Percentiles rank a stretch among this genome's conserved stretches.
These are phyloP conservation scores for Pelagomonas calceolata DNA, from an alignment of 108 stramenopile species.

Conservation along the genomic window DNA sequence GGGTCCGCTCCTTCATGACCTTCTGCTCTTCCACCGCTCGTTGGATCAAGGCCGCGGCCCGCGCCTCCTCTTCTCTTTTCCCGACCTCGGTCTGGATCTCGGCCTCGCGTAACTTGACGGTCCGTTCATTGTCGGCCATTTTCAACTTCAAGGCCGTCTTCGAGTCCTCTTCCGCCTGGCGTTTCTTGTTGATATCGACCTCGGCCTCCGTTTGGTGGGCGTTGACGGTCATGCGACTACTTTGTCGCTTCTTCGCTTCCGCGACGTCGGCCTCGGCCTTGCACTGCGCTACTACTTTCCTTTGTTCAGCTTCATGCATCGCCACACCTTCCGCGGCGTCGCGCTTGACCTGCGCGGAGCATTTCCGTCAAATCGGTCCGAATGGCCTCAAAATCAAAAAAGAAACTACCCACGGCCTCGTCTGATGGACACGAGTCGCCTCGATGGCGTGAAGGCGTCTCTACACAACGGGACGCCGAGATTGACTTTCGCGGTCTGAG, in stretches of 20 bases:
- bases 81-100: conserved; percentile 25
- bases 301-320: conserved; percentile 29
- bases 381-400: no score
- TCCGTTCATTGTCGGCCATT: conserved; percentile 20
- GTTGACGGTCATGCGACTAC: conserved; percentile 23
- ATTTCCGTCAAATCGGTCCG: no score
- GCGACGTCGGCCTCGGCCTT: conserved; percentile 29
- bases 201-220: not conserved
- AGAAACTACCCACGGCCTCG: no score
- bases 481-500: conserved; percentile 33
- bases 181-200: conserved; percentile 8
- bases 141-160: conserved; percentile 14
- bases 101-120: conserved; percentile 20
- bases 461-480: no score
- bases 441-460: no score
- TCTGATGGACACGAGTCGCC: no score
- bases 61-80: conserved; percentile 20
- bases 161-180: conserved; percentile 21
- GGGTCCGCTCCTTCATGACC: conserved; percentile 27
- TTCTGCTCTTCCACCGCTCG: conserved; percentile 32
- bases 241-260: conserved; percentile 20
- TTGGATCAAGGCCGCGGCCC: conserved; percentile 27
- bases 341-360: no score
- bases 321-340: conserved; percentile 35
- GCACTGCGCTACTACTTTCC: conserved; percentile 36